Base-by-base conservation (phyloP, 306 rosid genomes). In the Corylus avellana region DNA sequence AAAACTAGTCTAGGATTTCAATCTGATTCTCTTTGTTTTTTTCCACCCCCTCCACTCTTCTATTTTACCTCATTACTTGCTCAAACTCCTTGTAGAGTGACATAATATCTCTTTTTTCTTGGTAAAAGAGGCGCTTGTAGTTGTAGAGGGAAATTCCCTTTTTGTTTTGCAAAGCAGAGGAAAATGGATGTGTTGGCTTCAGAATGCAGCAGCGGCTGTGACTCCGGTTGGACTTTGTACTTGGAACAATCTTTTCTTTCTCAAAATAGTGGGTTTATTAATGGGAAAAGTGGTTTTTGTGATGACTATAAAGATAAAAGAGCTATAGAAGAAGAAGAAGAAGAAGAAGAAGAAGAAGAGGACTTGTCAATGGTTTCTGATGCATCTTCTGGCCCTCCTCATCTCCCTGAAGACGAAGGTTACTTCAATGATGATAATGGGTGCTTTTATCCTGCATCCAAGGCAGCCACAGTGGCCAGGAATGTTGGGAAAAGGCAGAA, bases 331-430 rank as follows among this genome's bases (percentile, higher is more conserved):
- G 77, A 78, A 25, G 77, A 77, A 25, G 77, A 78, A 25, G 77
- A 77, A 8, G 85, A 64, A 1, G 90, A 82, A 2, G 91, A 81
- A 32, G 90, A 42, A 20, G 98, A 84, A 46, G 97, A 92, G 83
- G 98, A 93, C 71, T 92, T 91, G 75, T 96, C 99, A 8, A 96
- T 96, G 98, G 86, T 96, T 74, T 96, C 99, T 82, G 99, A 96
- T 89, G 99, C 99, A 61, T 96, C 99, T 84, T 96, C 99, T 86
- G 97, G 98, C 64, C 99, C 99, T 90, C 98, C 99, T n/a, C 90
- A 92, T 89, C 80, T 88, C 78, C 79, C 85, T 25, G 84, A 89
- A 16, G 78, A 94, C 11, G 85, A 85, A 47, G 73, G 74, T 79
- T 81, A 72, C 84, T 80, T 79, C 72, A 87, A 90, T 74, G 81